Conservation (phyloP, 108 stramenopile genomes). For the Cyclotella cryptica region DNA sequence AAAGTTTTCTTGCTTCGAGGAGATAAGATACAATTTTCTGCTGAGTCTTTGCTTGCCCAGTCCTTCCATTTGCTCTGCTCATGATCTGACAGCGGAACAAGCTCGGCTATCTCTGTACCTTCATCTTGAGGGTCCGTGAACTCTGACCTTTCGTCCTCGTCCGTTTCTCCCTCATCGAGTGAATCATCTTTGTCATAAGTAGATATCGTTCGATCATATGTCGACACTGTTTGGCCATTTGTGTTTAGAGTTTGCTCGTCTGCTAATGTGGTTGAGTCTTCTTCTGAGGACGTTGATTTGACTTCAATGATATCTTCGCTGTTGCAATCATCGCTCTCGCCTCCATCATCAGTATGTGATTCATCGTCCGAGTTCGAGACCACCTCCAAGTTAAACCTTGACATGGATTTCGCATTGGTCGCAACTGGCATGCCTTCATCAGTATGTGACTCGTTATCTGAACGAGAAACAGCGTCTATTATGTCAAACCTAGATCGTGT, state of each 20-base stretch:
- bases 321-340: not conserved
- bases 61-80: slow-evolving; percentile 20
- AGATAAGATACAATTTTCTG: not conserved
- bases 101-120: slow-evolving; percentile 7
- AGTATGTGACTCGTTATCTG: not conserved
- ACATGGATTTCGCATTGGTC: not conserved
- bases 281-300: not conserved
- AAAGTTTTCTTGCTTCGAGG: slow-evolving; percentile 2
- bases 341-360: slow-evolving; percentile 9
- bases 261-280: slow-evolving; percentile 10
- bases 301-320: slow-evolving; percentile 7
- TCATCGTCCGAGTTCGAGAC: not conserved
- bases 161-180: not conserved
- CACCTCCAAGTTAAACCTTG: not conserved
- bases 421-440: not conserved
- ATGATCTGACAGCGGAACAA: slow-evolving; percentile 12
- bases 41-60: slow-evolving; percentile 26
- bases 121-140: not conserved
- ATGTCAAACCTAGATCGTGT: not conserved
- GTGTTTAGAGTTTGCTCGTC: slow-evolving; percentile 16
- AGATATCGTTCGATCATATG: slow-evolving; percentile 13
- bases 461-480: not conserved
- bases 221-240: slow-evolving; percentile 8
- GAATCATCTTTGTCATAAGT: slow-evolving; percentile 6
- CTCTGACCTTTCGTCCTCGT: not conserved